Evolutionary conservation across 257 asterid species (phyloP), one percentile per base, ranked within the genome.

Genomic region (Handroanthus guayacan): DNA sequence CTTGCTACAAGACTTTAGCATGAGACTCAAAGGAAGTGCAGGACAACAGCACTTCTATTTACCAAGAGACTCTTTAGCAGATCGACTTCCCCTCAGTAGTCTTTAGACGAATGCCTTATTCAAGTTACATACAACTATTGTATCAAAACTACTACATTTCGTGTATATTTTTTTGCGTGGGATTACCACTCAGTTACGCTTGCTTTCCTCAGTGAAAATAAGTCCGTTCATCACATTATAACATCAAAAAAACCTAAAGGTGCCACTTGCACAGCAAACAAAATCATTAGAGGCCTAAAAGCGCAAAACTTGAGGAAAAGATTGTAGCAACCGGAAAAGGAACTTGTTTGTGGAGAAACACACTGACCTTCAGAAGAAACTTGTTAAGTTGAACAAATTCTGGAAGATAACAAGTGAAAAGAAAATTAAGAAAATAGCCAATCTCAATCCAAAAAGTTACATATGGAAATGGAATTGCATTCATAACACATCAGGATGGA

Each of bases 351-450:
- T 36, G 67, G 55, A 72, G 9, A 65, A 57, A 77, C 72, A 56
- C 9, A 85, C 96, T 81, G 52, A 89, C 96, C 97, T 81, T 91
- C 20, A 88, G 87, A 75, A 91, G 97, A 78, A 89, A 91, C 89
- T 88, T 90, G 92, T 91, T 91, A 50, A 91, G 96, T 55, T 86
- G 85, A 47, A 80, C 87, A 75, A 91, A 91, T 83, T 91, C 97
- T 91, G 91, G 68, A 80, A 60, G 80, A 84, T 17, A 9, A 41
- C n/a, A 31, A 4, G 48, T 38, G 37, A 9, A 55, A 51, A 36
- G 72, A 13, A 72, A 13, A 72, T 14, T 31, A 17, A 54, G 38
- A 25, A 36, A 37, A 9, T 2, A 18, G 8, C 43, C 55, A 58
- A 36, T 57, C 39, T 54, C n/a, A 47, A 68, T 52, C 47, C 75